phyloP scores from a whole-genome alignment of 805 yeast species.

The Candida boidinii region DNA sequence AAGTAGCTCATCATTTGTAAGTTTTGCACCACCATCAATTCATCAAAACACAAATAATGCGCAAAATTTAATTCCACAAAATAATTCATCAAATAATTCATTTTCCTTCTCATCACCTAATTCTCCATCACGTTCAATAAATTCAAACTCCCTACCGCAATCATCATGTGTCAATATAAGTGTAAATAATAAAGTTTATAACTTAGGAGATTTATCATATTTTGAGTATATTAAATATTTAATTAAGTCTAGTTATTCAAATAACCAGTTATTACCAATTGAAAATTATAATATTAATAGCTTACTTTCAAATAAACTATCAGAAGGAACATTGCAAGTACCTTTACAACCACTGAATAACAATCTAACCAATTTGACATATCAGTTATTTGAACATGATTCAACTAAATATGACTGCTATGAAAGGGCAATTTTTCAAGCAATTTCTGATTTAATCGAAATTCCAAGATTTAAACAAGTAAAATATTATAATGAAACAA shows the following conservation, averaged over 20 bases:
- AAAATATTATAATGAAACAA: too few species aligned
- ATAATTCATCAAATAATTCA: too few species aligned
- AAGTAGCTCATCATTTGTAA: too few species aligned
- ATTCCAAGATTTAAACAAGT: conserved; percentile 12
- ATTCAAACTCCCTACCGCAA: neutral
- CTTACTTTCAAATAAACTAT: conserved; percentile 10
- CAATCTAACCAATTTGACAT: conserved; percentile 50
- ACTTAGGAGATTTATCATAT: conserved; percentile 19
- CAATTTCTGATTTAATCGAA: conserved; percentile 31
- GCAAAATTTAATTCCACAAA: too few species aligned
- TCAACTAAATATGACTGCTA: conserved; percentile 59
- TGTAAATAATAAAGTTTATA: conserved; percentile 12
- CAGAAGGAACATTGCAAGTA: conserved; percentile 17
- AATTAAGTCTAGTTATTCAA: conserved; percentile 9
- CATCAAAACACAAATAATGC: too few species aligned
- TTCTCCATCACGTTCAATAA: neutral
- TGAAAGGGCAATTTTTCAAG: conserved; percentile 51
- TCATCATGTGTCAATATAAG: conserved; percentile 1
- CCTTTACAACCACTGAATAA: conserved; percentile 71
- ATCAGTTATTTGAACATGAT: conserved; percentile 68
- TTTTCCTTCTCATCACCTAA: too few species aligned
- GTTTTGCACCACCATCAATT: too few species aligned
- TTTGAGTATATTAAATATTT: conserved; percentile 22
- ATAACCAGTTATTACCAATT: conserved; percentile 19
- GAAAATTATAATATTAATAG: conserved; percentile 18